These are phyloP conservation scores for Blumeriella jaapii DNA, from an alignment of 2,329 filamentous ascomycete species.

Conservation along the genomic window DNA sequence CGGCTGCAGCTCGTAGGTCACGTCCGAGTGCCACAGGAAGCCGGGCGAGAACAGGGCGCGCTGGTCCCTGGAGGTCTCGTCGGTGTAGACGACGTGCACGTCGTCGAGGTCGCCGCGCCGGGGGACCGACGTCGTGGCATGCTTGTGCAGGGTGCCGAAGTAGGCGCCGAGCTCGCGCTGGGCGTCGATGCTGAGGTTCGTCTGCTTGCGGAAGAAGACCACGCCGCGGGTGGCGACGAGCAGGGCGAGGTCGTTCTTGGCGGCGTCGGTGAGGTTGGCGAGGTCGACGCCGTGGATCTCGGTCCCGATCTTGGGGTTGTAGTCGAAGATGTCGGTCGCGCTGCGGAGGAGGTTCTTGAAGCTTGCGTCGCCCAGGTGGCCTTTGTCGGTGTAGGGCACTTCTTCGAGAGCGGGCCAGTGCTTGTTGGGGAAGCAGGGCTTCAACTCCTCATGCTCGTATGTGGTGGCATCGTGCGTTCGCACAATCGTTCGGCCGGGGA, in stretches of 20 bases:
- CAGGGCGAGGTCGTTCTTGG: constrained; percentile 39
- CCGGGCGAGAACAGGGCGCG: constrained; percentile 41
- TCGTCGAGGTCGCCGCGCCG: constrained; percentile 38
- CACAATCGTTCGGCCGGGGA: constrained; percentile 35
- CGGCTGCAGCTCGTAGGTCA: constrained; percentile 46
- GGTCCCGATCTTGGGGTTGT: constrained; percentile 32
- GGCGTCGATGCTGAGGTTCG: constrained; percentile 40
- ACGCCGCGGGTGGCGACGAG: constrained; percentile 43
- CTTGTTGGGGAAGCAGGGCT: constrained; percentile 40
- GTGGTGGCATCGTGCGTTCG: constrained; percentile 31
- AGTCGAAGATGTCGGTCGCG: constrained; percentile 44
- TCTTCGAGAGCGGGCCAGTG: constrained; percentile 39
- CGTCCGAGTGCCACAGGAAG: constrained; percentile 34
- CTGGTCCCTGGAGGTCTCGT: constrained; percentile 40
- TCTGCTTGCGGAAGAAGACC: constrained; percentile 45
- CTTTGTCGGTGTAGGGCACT: constrained; percentile 40
- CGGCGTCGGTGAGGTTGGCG: constrained; percentile 29
- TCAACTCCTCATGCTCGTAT: constrained; percentile 41
- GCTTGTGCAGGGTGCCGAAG: constrained; percentile 42
- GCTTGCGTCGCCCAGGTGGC: constrained; percentile 39
- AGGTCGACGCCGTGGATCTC: constrained; percentile 23
- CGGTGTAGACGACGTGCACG: constrained; percentile 44
- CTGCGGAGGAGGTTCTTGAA: constrained; percentile 40
- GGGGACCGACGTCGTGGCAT: constrained; percentile 42
- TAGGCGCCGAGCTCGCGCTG: constrained; percentile 40